Evolutionary conservation across 2,329 filamentous ascomycete genomes (phyloP), one percentile per base, ranked within the genome.

Genomic region (Lecanicillium sp.): DNA sequence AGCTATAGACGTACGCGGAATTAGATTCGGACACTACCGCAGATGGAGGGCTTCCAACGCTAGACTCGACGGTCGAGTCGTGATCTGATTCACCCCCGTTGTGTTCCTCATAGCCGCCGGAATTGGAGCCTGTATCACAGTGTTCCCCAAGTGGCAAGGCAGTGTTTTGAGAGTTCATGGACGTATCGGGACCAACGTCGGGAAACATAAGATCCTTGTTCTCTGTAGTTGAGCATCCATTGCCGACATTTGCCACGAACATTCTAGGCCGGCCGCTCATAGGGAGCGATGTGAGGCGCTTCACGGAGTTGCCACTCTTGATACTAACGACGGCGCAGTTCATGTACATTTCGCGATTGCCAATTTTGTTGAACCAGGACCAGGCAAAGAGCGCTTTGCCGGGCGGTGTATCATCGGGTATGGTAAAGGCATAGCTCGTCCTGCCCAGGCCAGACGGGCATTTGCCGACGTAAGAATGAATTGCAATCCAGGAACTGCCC

Each of bases 311-410:
- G 33, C 61, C 58, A 17, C 61, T 59, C 39, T 57, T 61, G 54
- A 88, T 79, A 45, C 73, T 77, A 49, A 89, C 73, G 36, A 74
- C 69, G 5, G 85, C 84, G 54, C 86, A 92, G 62, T 87, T 86
- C 81, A 87, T 87, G 72, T 92, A 92, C 74, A 84, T 85, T 58
- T 90, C 85, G 34, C 85, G 74, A 62, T 88, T 88, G 18, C 85
- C 84, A 29, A 83, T 61, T 46, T 78, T 66, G 68, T 87, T 87
- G 64, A 84, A 81, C 81, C 81, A 86, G 19, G 77, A 79, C 86
- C 86, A 90, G 27, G 79, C 77, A 37, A 89, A 73, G 31, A 89
- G 59, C 40, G 77, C 81, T 18, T 79, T 73, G 59, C 60, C 66
- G 43, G 60, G 51, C 12, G 77, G 77, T 2, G 77, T 75, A 47